phyloP scores from a whole-genome alignment of 345 rosid genomes.

The Leavenworthia alabamica region DNA sequence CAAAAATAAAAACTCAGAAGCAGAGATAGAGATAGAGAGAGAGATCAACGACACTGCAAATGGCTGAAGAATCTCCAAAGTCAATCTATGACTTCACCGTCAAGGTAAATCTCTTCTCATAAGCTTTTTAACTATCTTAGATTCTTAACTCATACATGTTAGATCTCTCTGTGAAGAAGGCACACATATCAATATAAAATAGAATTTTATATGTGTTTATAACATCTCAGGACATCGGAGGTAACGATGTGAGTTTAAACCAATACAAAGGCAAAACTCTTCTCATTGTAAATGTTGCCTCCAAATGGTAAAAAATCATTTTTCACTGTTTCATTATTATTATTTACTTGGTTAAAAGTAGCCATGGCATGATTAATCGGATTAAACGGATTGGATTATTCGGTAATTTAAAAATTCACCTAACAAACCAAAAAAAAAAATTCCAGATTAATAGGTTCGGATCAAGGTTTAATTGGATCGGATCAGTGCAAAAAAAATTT shows the following conservation, averaged over 20 bases:
- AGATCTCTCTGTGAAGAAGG: not conserved
- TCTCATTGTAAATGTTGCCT: conserved; percentile 83
- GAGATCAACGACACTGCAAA: conserved; percentile 20
- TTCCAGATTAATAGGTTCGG: too few species aligned
- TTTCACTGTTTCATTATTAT: too few species aligned
- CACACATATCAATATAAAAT: not conserved
- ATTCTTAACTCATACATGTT: not conserved
- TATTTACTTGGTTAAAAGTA: too few species aligned
- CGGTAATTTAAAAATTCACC: too few species aligned
- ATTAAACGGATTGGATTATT: too few species aligned
- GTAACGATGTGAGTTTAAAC: conserved; percentile 62
- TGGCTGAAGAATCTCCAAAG: conserved; percentile 54
- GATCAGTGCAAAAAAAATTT: too few species aligned
- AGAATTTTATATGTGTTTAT: too few species aligned
- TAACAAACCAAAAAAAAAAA: too few species aligned
- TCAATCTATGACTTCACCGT: conserved; percentile 76
- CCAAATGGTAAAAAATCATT: too few species aligned
- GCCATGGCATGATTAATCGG: too few species aligned
- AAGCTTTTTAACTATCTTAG: not conserved
- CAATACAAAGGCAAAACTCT: conserved; percentile 77
- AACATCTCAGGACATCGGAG: conserved; percentile 69
- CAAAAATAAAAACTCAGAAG: not conserved
- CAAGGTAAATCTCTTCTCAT: conserved; percentile 43
- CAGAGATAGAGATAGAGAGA: conserved; percentile 11
- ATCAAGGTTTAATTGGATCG: too few species aligned